Conservation (phyloP, 345 rosid genomes). For the Bruguiera sexangula region DNA sequence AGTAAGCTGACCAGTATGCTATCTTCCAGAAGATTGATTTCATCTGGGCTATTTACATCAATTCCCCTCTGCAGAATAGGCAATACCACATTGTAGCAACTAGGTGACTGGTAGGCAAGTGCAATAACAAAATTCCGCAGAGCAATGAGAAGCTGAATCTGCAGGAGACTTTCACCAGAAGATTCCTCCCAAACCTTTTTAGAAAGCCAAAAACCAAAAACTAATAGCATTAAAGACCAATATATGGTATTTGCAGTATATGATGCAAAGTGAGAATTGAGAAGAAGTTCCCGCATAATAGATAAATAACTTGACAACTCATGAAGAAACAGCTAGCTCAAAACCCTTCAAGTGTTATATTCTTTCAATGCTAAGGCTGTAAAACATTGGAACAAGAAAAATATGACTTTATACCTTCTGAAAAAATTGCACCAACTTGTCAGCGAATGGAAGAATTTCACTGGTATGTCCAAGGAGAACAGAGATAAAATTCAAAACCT, state of each 20-base stretch:
- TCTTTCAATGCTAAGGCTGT: neutral
- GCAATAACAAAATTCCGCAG: slow-evolving; percentile 83
- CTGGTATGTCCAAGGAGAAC: slow-evolving; percentile 72
- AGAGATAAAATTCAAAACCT: slow-evolving; percentile 85
- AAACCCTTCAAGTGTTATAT: too few species aligned
- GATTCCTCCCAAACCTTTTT: slow-evolving; percentile 94
- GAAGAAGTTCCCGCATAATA: neutral
- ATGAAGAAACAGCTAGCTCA: too few species aligned
- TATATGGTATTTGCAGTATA: neutral
- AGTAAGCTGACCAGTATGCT: slow-evolving; percentile 71
- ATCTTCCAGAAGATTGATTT: slow-evolving; percentile 91
- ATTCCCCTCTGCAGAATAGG: slow-evolving; percentile 89
- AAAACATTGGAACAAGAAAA: neutral
- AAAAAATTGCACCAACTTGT: slow-evolving; percentile 78
- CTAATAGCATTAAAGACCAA: neutral
- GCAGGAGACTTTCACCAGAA: slow-evolving; percentile 92
- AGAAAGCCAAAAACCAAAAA: slow-evolving; percentile 13
- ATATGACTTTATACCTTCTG: slow-evolving; percentile 52
- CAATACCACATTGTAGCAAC: slow-evolving; percentile 66
- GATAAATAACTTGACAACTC: neutral
- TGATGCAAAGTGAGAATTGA: neutral
- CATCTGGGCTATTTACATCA: slow-evolving; percentile 82
- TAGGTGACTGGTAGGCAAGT: slow-evolving; percentile 81
- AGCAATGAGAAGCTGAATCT: slow-evolving; percentile 96
- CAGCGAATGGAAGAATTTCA: slow-evolving; percentile 70